Conservation (phyloP, 768 basidiomycete species). For the Paxillus rubicundulus region DNA sequence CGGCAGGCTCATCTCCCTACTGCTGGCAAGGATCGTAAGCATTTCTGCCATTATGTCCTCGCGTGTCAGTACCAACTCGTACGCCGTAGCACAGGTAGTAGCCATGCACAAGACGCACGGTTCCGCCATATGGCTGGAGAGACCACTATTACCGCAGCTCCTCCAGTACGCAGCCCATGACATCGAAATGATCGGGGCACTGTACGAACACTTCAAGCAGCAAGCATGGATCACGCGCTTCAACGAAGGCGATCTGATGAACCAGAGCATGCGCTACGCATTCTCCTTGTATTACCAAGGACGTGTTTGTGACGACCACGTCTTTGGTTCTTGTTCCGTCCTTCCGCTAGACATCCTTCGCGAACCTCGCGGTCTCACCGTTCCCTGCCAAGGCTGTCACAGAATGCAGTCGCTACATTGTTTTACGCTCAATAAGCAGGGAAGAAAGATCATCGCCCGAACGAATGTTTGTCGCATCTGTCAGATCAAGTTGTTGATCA, state of each 20-base stretch:
- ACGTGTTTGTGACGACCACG: slow-evolving; percentile 21
- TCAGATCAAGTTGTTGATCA: slow-evolving; percentile 31
- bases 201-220: slow-evolving; percentile 35
- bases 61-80: not conserved
- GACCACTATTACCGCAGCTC: slow-evolving; percentile 37
- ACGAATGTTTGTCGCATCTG: slow-evolving; percentile 27
- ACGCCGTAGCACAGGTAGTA: slow-evolving; percentile 32
- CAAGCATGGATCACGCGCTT: slow-evolving; percentile 20
- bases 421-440: slow-evolving; percentile 17
- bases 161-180: slow-evolving; percentile 44
- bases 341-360: slow-evolving; percentile 27
- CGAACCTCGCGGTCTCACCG: slow-evolving; percentile 24
- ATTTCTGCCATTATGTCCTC: not conserved
- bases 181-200: slow-evolving; percentile 36
- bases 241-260: slow-evolving; percentile 14
- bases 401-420: slow-evolving; percentile 29
- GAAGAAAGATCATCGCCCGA: slow-evolving; percentile 19
- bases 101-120: slow-evolving; percentile 35
- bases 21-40: slow-evolving; percentile 36
- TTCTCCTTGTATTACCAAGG: slow-evolving; percentile 28
- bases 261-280: slow-evolving; percentile 30
- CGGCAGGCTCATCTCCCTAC: slow-evolving; percentile 21
- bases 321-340: slow-evolving; percentile 21
- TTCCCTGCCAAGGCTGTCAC: slow-evolving; percentile 25
- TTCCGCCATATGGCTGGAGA: slow-evolving; percentile 31